Percentiles rank a stretch among this genome's conserved stretches.
phyloP scores from a whole-genome alignment of 805 yeast species.

The Grigorovia humatica region DNA sequence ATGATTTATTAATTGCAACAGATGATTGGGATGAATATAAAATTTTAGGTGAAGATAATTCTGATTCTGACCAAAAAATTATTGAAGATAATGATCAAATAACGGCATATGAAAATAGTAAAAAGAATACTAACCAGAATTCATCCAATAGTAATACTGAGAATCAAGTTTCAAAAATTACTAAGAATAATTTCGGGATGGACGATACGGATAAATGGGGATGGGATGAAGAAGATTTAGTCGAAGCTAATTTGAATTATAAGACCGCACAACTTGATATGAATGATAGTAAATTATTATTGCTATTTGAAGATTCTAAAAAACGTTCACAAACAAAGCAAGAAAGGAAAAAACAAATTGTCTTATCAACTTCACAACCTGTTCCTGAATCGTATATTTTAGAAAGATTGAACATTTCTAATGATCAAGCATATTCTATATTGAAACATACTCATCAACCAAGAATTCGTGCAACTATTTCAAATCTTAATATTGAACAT shows the following conservation, averaged over 20 bases:
- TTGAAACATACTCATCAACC: constrained; percentile 80
- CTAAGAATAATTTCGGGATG: constrained; percentile 17
- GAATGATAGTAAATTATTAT: constrained; percentile 76
- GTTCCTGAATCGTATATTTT: constrained; percentile 43
- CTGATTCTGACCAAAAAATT: background rate
- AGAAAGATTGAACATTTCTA: constrained; percentile 70
- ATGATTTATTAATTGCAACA: constrained; percentile 53
- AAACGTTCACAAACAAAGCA: background rate
- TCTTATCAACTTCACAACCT: constrained; percentile 27
- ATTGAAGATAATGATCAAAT: background rate
- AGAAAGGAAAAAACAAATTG: background rate
- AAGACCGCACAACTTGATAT: constrained; percentile 44
- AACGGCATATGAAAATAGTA: background rate
- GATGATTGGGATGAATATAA: constrained; percentile 71
- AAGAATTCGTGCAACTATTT: constrained; percentile 85
- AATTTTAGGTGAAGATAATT: background rate
- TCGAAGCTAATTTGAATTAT: constrained; percentile 49
- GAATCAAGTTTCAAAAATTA: background rate
- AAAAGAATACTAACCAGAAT: too few species aligned
- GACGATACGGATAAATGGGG: constrained; percentile 23
- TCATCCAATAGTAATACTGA: too few species aligned
- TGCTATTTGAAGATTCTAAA: constrained; percentile 28
- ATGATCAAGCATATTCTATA: constrained; percentile 76
- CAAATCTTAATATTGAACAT: constrained; percentile 85
- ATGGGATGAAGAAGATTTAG: constrained; percentile 49